These are phyloP conservation scores for Cyclocybe aegerita DNA, from an alignment of 768 basidiomycete genomes.

Conservation along the genomic window DNA sequence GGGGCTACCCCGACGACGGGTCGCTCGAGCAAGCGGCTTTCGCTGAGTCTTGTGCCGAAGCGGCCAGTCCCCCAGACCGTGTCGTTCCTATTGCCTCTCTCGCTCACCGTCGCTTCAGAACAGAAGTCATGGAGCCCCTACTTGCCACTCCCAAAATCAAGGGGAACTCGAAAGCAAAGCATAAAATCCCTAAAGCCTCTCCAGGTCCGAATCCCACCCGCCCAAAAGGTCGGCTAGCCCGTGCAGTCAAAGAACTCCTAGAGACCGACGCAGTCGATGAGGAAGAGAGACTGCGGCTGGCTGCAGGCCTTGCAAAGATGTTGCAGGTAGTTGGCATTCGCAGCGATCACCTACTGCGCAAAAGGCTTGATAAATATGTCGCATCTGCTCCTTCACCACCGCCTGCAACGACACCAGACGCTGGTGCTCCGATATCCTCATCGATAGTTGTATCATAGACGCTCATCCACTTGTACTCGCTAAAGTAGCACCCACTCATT, in stretches of 20 bases:
- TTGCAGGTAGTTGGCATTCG: conserved; percentile 58
- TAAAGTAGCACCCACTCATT: no score
- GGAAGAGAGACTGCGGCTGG: conserved; percentile 46
- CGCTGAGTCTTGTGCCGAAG: conserved; percentile 73
- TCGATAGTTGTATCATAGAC: background rate
- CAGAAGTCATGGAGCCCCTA: conserved; percentile 69
- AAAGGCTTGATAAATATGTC: conserved; percentile 61
- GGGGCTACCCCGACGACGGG: conserved; percentile 63
- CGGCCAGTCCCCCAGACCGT: conserved; percentile 67
- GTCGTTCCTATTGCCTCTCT: conserved; percentile 63
- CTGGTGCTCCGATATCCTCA: background rate
- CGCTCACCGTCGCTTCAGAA: conserved; percentile 70
- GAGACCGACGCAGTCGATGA: conserved; percentile 49
- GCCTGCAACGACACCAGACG: conserved; percentile 3
- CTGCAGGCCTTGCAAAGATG: conserved; percentile 47
- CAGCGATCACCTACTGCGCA: conserved; percentile 65
- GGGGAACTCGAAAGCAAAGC: conserved; percentile 49
- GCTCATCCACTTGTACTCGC: no score
- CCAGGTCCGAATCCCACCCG: conserved; percentile 37
- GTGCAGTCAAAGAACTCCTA: conserved; percentile 64
- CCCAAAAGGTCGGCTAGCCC: conserved; percentile 68
- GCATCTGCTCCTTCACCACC: conserved; percentile 16
- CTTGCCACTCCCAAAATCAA: conserved; percentile 67
- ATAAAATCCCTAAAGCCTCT: conserved; percentile 45
- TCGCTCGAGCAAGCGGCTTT: conserved; percentile 44